phyloP scores from a whole-genome alignment of 1,284 basidiomycete genomes.

The Ustilago crameri region DNA sequence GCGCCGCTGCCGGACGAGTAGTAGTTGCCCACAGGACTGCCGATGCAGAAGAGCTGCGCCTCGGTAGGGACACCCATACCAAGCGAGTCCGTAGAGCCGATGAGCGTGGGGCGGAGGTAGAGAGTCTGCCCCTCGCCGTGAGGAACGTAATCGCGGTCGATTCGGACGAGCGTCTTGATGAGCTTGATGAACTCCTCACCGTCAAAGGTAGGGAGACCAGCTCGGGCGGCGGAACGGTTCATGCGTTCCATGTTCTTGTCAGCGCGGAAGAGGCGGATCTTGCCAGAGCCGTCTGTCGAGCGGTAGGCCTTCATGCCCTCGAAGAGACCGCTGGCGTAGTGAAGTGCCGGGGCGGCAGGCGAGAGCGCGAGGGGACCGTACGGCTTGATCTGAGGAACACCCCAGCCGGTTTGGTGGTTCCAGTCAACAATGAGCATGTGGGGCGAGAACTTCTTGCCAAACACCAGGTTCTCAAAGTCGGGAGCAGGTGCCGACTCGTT shows the following conservation, averaged over 20 bases:
- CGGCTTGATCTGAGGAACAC: slow-evolving; percentile 81
- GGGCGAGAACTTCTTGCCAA: slow-evolving; percentile 76
- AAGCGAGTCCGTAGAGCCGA: slow-evolving; percentile 49
- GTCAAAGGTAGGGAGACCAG: slow-evolving; percentile 51
- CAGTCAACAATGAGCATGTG: slow-evolving; percentile 92
- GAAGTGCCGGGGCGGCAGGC: slow-evolving; percentile 46
- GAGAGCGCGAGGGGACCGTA: slow-evolving; percentile 68
- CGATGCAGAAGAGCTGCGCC: slow-evolving; percentile 57
- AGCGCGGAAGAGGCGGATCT: slow-evolving; percentile 52
- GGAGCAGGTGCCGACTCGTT: slow-evolving; percentile 38
- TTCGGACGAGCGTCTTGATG: slow-evolving; percentile 47
- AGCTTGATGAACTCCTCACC: slow-evolving; percentile 52
- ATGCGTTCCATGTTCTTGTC: slow-evolving; percentile 59
- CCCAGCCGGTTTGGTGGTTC: slow-evolving; percentile 80
- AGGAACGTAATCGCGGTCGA: slow-evolving; percentile 48
- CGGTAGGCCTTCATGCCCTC: slow-evolving; percentile 59
- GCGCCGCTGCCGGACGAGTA: slow-evolving; percentile 48
- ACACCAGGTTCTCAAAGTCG: slow-evolving; percentile 69
- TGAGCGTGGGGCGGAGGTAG: slow-evolving; percentile 54
- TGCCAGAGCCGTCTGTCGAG: slow-evolving; percentile 40
- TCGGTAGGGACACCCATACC: slow-evolving; percentile 52
- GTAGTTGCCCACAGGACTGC: slow-evolving; percentile 55
- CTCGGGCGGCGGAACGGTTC: slow-evolving; percentile 52
- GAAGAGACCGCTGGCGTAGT: slow-evolving; percentile 52
- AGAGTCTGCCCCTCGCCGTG: slow-evolving; percentile 44